Evolutionary conservation across 495 filamentous ascomycete species (phyloP), one percentile per base, ranked within the genome.

Genomic region (Podospora comata): DNA sequence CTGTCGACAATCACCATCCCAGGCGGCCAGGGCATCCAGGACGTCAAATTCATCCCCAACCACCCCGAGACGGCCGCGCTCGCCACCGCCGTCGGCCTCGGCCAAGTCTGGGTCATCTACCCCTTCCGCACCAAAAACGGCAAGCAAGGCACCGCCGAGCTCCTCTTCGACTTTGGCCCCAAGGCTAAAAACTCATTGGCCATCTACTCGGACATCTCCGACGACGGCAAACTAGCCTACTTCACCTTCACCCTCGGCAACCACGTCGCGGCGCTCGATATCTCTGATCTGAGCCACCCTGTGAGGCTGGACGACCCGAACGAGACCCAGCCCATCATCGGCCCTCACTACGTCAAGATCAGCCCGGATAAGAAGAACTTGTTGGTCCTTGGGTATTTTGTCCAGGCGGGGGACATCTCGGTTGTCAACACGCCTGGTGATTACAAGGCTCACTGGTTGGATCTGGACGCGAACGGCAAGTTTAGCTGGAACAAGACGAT

Each of bases 61-160:
- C 87, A 89, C 77, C 67, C 77, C 2, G 86, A 89, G 66, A 76
- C 77, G 23, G 86, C 86, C 27, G 86, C 86, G 30, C 78, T 89
- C 23, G 87, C 86, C 15, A 88, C 86, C 9, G 86, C 87, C 6
- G 87, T 88, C 26, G 83, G 85, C 56, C 82, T 86, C 5, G 87
- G 85, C 53, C 84, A 88, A 34, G 84, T 88, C 59, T 88, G 86
- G 86, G 86, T 88, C 72, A 86, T 89, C 77, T 88, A 88, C 71
- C 87, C 87, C 18, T 83, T 84, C 76, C 84, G 84, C 64, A 68
- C 75, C 18, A 19, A n/a, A 11, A 79, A 82, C 61, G 86, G 85
- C 64, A 84, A 83, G 11, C 86, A 82, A 64, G 87, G 87, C 62
- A 79, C 83, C 16, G 82, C 85, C 16, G 81, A 88, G 74, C 77